Base-by-base conservation (phyloP, 306 rosid species). In the Chamaecrista fasciculata region DNA sequence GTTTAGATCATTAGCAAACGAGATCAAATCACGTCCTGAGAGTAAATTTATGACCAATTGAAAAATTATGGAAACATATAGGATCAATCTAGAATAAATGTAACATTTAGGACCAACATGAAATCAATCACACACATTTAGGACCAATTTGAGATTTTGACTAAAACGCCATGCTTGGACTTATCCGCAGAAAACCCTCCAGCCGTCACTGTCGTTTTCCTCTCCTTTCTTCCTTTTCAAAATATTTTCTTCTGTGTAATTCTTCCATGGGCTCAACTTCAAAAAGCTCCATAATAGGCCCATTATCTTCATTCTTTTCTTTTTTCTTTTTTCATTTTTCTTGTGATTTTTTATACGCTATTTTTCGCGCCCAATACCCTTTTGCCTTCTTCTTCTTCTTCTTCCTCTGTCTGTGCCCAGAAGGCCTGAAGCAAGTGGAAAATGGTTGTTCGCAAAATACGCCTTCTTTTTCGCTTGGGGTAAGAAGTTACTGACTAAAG, bases 361-460 rank as follows among this genome's bases (percentile, higher is more conserved):
- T 6, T 29, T 66, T 37, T 52, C 6, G 2, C 39, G n/a, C 2
- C 25, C 8, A 28, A 8, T 33, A 39, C 72, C 36, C 14, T 36
- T 21, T 55, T 24, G 12, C 58, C 28, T 29, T 26, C n/a, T 5
- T 25, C 10, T 3, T 56, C 39, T 6, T 46, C 39, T 20, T 15
- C 21, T 24, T 44, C 55, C n/a, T 29, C 62, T 34, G 55, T 21
- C 34, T 20, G 0, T 15, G 48, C 61, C 58, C n/a, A n/a, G n/a
- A n/a, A n/a, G n/a, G n/a, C 21, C 34, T 60, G 40, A 47, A 28
- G 28, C 24, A 36, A 37, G 39, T 16, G 11, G 21, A 47, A 59
- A 34, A 33, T 52, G 63, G 56, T 5, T 44, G 16, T 66, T 76
- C 39, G 66, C 71, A 66, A 75, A 23, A 69, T 40, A 28, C 59